Conservation (phyloP, 2,329 filamentous ascomycete genomes). For the Ilyonectria robusta region DNA sequence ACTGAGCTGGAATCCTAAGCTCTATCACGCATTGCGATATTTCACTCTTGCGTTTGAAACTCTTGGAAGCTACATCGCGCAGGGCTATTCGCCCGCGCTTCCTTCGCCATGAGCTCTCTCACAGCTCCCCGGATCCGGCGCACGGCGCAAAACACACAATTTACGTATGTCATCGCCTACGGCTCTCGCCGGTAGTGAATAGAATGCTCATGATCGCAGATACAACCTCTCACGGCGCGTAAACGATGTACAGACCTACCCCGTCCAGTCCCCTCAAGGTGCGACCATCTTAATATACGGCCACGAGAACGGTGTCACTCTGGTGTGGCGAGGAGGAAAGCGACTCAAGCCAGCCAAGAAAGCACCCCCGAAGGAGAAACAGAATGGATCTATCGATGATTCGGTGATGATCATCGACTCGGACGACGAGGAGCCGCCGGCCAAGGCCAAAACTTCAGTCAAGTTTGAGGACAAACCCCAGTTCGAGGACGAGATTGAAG, state of each 20-base stretch:
- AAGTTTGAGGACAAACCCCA: conserved; percentile 68
- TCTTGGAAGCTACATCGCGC: not conserved
- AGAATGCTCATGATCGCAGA: conserved; percentile 54
- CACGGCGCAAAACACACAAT: conserved; percentile 64
- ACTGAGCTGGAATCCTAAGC: not conserved
- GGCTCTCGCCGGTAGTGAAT: too few relatives aligned
- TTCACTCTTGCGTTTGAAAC: not conserved
- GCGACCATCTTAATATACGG: conserved; percentile 75
- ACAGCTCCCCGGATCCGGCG: conserved; percentile 60
- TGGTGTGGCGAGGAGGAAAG: conserved; percentile 74
- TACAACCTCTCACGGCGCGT: conserved; percentile 72
- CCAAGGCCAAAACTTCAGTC: conserved; percentile 50
- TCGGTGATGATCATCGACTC: conserved; percentile 75
- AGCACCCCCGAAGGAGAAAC: conserved; percentile 57
- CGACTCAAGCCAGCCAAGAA: conserved; percentile 66
- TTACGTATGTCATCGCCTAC: conserved; percentile 56
- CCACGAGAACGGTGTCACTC: conserved; percentile 73
- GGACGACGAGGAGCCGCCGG: conserved; percentile 67
- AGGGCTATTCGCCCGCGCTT: conserved; percentile 44
- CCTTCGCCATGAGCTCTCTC: conserved; percentile 51
- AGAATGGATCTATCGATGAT: conserved; percentile 67
- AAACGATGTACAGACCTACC: conserved; percentile 73
- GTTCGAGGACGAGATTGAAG: conserved; percentile 68
- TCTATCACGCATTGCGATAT: not conserved
- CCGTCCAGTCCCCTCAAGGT: conserved; percentile 73